phyloP scores from a whole-genome alignment of 2,329 filamentous ascomycete species.

The Trichoderma asperellum region DNA sequence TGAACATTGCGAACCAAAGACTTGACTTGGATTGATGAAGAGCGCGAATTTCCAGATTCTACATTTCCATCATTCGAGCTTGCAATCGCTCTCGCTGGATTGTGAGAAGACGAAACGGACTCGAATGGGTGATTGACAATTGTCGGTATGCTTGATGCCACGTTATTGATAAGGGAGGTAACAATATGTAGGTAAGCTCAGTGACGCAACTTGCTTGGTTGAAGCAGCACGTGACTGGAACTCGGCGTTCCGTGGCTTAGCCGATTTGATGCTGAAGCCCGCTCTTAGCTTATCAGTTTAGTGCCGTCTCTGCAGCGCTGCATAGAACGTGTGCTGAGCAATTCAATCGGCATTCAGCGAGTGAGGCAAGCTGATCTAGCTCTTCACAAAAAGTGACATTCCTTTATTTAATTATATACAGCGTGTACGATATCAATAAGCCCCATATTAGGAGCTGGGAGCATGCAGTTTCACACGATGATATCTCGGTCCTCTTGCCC shows the following conservation, averaged over 20 bases:
- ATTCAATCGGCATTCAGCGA: background rate
- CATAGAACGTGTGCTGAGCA: background rate
- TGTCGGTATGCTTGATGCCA: slow-evolving; percentile 28
- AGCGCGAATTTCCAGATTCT: slow-evolving; percentile 10
- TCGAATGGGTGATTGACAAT: slow-evolving; percentile 12
- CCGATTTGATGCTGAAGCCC: background rate
- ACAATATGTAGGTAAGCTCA: slow-evolving; percentile 2
- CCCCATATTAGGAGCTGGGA: background rate
- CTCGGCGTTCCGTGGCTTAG: slow-evolving; percentile 19
- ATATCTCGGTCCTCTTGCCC: background rate
- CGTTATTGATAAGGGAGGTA: slow-evolving; percentile 25
- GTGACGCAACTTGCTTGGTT: slow-evolving; percentile 21
- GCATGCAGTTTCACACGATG: background rate
- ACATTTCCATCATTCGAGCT: slow-evolving; percentile 27
- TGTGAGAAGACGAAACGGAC: background rate
- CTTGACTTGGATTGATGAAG: background rate
- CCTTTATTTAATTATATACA: background rate
- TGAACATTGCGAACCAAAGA: slow-evolving; percentile 41
- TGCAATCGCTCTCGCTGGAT: background rate
- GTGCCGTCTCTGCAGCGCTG: background rate
- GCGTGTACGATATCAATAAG: background rate
- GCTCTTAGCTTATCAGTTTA: background rate
- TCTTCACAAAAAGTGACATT: background rate
- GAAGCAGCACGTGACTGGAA: slow-evolving; percentile 22
- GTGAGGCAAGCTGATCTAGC: background rate